Percentiles rank a stretch among this genome's conserved stretches.
Evolutionary conservation across 2,329 filamentous ascomycete genomes (phyloP).

Genomic region (Colletotrichum lupini): DNA sequence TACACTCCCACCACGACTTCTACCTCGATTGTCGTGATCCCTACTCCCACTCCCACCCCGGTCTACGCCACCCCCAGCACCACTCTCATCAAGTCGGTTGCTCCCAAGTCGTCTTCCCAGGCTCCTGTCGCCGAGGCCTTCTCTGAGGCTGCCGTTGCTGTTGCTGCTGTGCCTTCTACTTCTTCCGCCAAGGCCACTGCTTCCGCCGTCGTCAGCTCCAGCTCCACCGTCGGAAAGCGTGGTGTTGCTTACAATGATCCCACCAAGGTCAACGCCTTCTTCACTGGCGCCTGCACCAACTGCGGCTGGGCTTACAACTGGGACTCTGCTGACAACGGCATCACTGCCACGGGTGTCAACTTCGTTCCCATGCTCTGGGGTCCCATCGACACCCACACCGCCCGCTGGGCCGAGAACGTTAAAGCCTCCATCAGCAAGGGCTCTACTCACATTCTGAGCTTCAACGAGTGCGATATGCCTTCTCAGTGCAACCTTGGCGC

Average conservation of each 20-base stretch:
- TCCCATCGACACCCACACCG: conserved; percentile 53
- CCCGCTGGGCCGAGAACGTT: conserved; percentile 62
- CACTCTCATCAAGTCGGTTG: conserved; percentile 36
- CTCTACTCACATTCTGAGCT: conserved; percentile 68
- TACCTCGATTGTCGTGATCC: conserved; percentile 24
- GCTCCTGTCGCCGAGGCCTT: conserved; percentile 19
- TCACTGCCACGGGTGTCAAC: conserved; percentile 55
- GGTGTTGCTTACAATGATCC: conserved; percentile 76
- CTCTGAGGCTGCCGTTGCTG: conserved; percentile 8
- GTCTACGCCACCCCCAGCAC: conserved; percentile 34
- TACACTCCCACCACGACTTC: conserved; percentile 32
- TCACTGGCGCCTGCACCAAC: conserved; percentile 47
- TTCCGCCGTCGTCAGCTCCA: conserved; percentile 27
- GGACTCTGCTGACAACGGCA: conserved; percentile 59
- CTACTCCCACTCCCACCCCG: conserved; percentile 3
- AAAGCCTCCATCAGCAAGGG: conserved; percentile 63
- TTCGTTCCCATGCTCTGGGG: conserved; percentile 79
- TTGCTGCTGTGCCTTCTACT: conserved; percentile 37
- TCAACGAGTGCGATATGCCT: conserved; percentile 77
- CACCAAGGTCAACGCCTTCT: conserved; percentile 62
- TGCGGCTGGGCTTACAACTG: conserved; percentile 78
- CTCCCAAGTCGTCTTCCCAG: conserved; percentile 19
- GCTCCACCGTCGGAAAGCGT: conserved; percentile 62
- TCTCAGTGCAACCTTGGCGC: conserved; percentile 69
- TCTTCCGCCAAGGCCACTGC: conserved; percentile 39